Conservation (phyloP, 2,329 filamentous ascomycete species). For the Aspergillus tubingensis region DNA sequence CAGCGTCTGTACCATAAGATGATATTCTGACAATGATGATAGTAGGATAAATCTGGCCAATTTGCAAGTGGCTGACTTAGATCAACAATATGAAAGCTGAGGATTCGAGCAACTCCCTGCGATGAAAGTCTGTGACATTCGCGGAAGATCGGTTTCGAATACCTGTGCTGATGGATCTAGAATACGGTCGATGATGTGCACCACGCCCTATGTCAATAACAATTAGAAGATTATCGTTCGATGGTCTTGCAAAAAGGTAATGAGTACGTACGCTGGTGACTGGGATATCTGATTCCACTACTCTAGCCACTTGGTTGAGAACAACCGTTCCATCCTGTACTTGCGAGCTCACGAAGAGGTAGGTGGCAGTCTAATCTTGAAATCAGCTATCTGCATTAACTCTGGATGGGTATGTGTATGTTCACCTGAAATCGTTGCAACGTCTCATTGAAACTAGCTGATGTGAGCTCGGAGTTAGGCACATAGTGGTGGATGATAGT, state of each 20-base stretch:
- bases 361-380: background rate
- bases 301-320: constrained; percentile 4
- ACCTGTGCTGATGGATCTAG: constrained; percentile 7
- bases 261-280: background rate
- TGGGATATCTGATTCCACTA: constrained; percentile 3
- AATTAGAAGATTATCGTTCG: background rate
- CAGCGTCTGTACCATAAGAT: no score
- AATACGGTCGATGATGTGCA: constrained; percentile 7
- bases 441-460: background rate
- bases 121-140: constrained; percentile 2
- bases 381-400: background rate
- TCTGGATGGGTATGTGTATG: no score
- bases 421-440: constrained; percentile 2
- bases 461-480: background rate
- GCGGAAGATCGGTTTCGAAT: background rate
- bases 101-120: constrained; percentile 10
- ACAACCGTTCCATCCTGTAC: background rate
- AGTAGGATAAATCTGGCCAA: no score
- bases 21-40: no score
- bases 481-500: constrained; percentile 8
- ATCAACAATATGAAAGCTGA: constrained; percentile 6
- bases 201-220: background rate
- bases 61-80: no score
- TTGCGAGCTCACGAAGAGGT: constrained; percentile 5
- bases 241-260: background rate